phyloP scores from a whole-genome alignment of 139 green algal genomes.

The Picochlorum sp. region DNA sequence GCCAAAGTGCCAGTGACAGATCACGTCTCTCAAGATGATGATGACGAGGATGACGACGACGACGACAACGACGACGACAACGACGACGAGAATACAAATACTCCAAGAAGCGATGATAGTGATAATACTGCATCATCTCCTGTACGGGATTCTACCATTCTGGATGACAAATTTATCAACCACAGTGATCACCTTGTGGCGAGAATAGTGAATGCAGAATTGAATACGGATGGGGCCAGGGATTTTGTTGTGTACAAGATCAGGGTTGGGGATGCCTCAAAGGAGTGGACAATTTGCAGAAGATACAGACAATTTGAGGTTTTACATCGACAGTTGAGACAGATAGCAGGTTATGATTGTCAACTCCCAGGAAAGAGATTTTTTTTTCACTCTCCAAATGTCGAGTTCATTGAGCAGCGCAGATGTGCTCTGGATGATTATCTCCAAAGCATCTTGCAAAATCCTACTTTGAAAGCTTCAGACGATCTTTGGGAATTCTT shows the following conservation, averaged over 20 bases:
- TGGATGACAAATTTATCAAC: background rate
- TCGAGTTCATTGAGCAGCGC: conserved; percentile 47
- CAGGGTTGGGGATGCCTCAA: conserved; percentile 26
- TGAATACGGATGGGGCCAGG: conserved; percentile 24
- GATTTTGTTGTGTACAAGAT: conserved; percentile 60
- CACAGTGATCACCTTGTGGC: background rate
- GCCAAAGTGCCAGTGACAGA: too few relatives aligned
- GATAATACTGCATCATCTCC: too few relatives aligned
- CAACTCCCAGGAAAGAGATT: conserved; percentile 52
- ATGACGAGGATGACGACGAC: too few relatives aligned
- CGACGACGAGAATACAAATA: too few relatives aligned
- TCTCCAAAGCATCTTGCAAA: conserved; percentile 30
- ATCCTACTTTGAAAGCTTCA: conserved; percentile 4
- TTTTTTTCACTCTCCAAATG: conserved; percentile 33
- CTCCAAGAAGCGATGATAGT: too few relatives aligned
- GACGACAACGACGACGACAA: too few relatives aligned
- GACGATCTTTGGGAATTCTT: conserved; percentile 45
- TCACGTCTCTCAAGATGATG: too few relatives aligned
- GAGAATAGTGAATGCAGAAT: conserved; percentile 20
- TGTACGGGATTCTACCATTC: background rate
- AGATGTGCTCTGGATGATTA: conserved; percentile 40
- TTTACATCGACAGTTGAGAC: conserved; percentile 45
- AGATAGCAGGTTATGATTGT: conserved; percentile 17
- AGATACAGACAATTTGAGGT: conserved; percentile 63
- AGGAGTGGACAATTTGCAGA: conserved; percentile 55